phyloP scores from a whole-genome alignment of 2,329 filamentous ascomycete genomes.

The Nigrospora osmanthi region DNA sequence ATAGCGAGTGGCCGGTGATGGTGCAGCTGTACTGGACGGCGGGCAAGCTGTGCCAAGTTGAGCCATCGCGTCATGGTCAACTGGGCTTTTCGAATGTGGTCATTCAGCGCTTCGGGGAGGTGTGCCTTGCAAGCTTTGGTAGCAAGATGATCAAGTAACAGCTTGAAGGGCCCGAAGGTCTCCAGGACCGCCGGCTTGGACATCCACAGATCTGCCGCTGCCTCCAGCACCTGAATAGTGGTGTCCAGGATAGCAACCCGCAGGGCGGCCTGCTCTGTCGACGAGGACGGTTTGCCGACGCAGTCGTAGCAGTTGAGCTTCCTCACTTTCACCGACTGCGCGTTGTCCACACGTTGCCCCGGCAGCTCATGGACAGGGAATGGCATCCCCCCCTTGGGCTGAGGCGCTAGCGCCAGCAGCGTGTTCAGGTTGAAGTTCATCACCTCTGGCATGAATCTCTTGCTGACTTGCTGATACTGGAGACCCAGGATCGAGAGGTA shows the following conservation, averaged over 20 bases:
- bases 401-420: slow-evolving; percentile 57
- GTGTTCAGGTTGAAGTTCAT: slow-evolving; percentile 75
- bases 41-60: slow-evolving; percentile 53
- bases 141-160: slow-evolving; percentile 53
- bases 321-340: slow-evolving; percentile 31
- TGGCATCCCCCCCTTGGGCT: slow-evolving; percentile 5
- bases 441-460: slow-evolving; percentile 83
- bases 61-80: slow-evolving; percentile 46
- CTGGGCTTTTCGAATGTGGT: slow-evolving; percentile 31
- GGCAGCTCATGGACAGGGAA: slow-evolving; percentile 55
- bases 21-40: slow-evolving; percentile 79
- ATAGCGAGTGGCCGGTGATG: slow-evolving; percentile 84
- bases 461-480: slow-evolving; percentile 76
- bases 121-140: slow-evolving; percentile 42
- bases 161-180: slow-evolving; percentile 60
- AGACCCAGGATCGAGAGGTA: slow-evolving; percentile 74
- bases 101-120: slow-evolving; percentile 34
- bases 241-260: slow-evolving; percentile 54
- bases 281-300: slow-evolving; percentile 19
- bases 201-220: slow-evolving; percentile 66
- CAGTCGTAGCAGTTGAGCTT: slow-evolving; percentile 56
- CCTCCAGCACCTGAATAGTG: slow-evolving; percentile 56
- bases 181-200: slow-evolving; percentile 69
- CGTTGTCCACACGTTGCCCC: slow-evolving; percentile 40
- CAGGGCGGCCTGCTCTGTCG: slow-evolving; percentile 20